Evolutionary conservation across 345 rosid genomes (phyloP), one percentile per base, ranked within the genome.

Genomic region (Populus deltoides): DNA sequence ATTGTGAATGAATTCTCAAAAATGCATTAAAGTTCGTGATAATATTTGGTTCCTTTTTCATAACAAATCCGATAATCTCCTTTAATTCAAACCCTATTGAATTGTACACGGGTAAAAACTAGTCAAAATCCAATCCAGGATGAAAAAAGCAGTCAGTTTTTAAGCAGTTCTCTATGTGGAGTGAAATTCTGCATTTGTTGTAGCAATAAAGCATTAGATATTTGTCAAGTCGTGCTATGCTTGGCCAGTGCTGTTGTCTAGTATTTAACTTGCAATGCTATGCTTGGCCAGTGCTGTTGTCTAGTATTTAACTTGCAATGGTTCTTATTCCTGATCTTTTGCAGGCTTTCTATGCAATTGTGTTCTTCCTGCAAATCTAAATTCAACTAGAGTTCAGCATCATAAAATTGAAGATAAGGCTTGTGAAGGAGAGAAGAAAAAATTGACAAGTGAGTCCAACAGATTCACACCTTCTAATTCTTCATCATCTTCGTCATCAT

Each of bases 341-440:
- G 73, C 66, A 93, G 99, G 99, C 7, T 93, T 92, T 72, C 83
- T 93, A 68, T 91, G 94, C 87, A 92, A 92, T 72, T 96, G 98
- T 84, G 93, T 96, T 76, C 97, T 96, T 81, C 99, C 99, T 2
- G 90, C 90, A 24, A 89, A 87, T 65, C 75, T 96, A 80, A 89
- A 89, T 80, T 84, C 94, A 62, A 91, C 90, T 0, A 96, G 81
- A 84, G 82, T 93, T 43, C 55, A 86, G 66, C 84, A 85, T 75
- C 92, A 87, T 73, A 84, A 85, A 79, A 80, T 86, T 33, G 93
- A 91, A 82, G 97, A 90, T 13, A 90, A 90, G 80, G 67, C 85
- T 67, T 80, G 71, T 55, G 96, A 89, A 82, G 88, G 47, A 68
- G 99, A 91, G 78, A 86, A 85, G 89, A 87, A 87, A 82, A 93